Evolutionary conservation across 768 basidiomycete species (phyloP).

Genomic region (Coprinopsis marcescibilis): DNA sequence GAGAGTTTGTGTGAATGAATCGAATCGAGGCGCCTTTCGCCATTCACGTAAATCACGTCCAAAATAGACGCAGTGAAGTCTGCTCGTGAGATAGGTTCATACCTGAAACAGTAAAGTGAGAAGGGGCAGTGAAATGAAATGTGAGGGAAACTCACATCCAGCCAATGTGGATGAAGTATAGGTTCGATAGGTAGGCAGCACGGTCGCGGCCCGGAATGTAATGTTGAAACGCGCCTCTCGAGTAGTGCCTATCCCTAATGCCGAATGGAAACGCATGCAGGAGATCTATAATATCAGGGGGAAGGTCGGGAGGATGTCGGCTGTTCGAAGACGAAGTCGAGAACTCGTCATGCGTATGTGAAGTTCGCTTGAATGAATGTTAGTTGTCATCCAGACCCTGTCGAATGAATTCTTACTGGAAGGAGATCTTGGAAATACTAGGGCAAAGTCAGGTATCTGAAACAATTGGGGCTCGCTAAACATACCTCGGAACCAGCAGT

Average conservation of each 20-base stretch:
- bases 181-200: constrained; percentile 33
- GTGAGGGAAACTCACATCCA: constrained; percentile 37
- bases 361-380: not conserved
- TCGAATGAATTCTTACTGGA: constrained; percentile 19
- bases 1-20: constrained; percentile 44
- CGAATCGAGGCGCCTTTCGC: constrained; percentile 24
- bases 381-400: not conserved
- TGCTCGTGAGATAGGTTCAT: constrained; percentile 36
- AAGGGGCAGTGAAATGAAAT: not conserved
- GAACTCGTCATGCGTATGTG: constrained; percentile 7
- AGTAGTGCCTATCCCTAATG: constrained; percentile 30
- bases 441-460: not conserved
- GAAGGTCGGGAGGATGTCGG: constrained; percentile 29
- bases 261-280: constrained; percentile 48
- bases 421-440: constrained; percentile 38
- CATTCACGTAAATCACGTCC: constrained; percentile 36
- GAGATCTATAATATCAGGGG: constrained; percentile 37
- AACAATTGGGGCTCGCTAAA: not conserved
- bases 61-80: constrained; percentile 38
- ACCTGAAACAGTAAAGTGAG: constrained; percentile 24
- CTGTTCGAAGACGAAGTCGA: constrained; percentile 2
- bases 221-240: constrained; percentile 29
- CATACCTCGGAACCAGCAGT: constrained; percentile 45
- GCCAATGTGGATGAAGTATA: constrained; percentile 39
- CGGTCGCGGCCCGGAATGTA: constrained; percentile 36